phyloP scores from a whole-genome alignment of 225 moss, liverwort and hornwort genomes.

The Rhytidiadelphus loreus region DNA sequence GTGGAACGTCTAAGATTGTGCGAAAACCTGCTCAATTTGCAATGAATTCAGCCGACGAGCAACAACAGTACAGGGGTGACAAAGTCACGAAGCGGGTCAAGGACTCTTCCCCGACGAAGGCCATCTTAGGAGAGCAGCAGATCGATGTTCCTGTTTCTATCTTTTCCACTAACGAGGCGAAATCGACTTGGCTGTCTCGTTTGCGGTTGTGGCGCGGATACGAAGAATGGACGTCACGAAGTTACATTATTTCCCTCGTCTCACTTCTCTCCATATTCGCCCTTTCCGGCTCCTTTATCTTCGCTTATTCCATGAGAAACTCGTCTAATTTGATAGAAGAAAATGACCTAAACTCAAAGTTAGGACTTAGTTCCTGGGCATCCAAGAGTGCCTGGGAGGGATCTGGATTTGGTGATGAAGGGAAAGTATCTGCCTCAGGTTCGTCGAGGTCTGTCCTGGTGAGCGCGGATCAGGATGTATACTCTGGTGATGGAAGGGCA shows the following conservation, averaged over 20 bases:
- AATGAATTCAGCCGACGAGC: conserved; percentile 26
- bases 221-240: conserved; percentile 20
- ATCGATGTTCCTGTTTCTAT: not conserved
- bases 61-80: conserved; percentile 3
- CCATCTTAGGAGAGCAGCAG: not conserved
- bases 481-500: not conserved
- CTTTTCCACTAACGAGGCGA: not conserved
- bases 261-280: conserved; percentile 50
- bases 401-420: not conserved
- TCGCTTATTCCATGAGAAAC: conserved; percentile 26
- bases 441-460: conserved; percentile 10
- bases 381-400: not conserved
- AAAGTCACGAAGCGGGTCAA: conserved; percentile 21
- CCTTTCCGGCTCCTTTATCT: conserved; percentile 54
- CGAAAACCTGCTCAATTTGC: not conserved
- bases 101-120: not conserved
- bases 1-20: not conserved
- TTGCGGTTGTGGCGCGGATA: conserved; percentile 17
- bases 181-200: not conserved
- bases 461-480: not conserved
- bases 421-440: not conserved
- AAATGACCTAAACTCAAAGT: not conserved
- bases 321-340: not conserved
- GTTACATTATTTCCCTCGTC: conserved; percentile 28
- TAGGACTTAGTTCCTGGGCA: not conserved